phyloP scores from a whole-genome alignment of 768 basidiomycete species.

The Rubroboletus pulcherrimus region DNA sequence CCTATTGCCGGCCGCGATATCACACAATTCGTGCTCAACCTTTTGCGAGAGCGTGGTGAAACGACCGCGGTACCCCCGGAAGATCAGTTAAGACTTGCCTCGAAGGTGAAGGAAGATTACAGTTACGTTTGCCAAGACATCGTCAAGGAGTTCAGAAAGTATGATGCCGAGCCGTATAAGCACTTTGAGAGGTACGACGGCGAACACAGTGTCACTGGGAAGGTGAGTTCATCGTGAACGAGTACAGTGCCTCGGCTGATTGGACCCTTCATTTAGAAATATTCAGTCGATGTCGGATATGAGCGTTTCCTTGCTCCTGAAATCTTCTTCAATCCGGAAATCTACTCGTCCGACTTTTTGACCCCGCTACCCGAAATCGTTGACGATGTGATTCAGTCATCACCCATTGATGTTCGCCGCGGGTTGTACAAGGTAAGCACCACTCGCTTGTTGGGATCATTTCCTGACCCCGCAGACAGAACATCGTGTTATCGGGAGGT shows the following conservation, averaged over 20 bases:
- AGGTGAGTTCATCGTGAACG: slow-evolving; percentile 47
- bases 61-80: slow-evolving; percentile 88
- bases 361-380: slow-evolving; percentile 96
- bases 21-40: slow-evolving; percentile 91
- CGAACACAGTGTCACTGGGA: slow-evolving; percentile 87
- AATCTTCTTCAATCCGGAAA: slow-evolving; percentile 99
- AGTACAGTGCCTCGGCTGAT: not conserved
- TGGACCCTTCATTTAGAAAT: slow-evolving; percentile 58
- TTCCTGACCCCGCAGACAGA: slow-evolving; percentile 43
- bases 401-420: slow-evolving; percentile 94
- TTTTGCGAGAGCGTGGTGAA: slow-evolving; percentile 94
- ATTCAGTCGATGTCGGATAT: slow-evolving; percentile 91
- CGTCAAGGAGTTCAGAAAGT: slow-evolving; percentile 97
- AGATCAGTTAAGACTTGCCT: slow-evolving; percentile 87
- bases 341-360: slow-evolving; percentile 95
- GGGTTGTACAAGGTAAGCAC: slow-evolving; percentile 84
- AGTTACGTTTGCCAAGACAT: slow-evolving; percentile 99
- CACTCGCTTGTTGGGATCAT: not conserved
- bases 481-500: slow-evolving; percentile 95
- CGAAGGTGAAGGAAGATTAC: slow-evolving; percentile 96
- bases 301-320: slow-evolving; percentile 99
- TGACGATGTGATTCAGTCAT: slow-evolving; percentile 91
- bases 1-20: slow-evolving; percentile 98
- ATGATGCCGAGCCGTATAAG: slow-evolving; percentile 93
- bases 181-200: slow-evolving; percentile 92